A percentile compares a stretch with the other conserved stretches of the same genome.
phyloP scores from a whole-genome alignment of 2,329 filamentous ascomycete genomes.

The Colletotrichum sp. region DNA sequence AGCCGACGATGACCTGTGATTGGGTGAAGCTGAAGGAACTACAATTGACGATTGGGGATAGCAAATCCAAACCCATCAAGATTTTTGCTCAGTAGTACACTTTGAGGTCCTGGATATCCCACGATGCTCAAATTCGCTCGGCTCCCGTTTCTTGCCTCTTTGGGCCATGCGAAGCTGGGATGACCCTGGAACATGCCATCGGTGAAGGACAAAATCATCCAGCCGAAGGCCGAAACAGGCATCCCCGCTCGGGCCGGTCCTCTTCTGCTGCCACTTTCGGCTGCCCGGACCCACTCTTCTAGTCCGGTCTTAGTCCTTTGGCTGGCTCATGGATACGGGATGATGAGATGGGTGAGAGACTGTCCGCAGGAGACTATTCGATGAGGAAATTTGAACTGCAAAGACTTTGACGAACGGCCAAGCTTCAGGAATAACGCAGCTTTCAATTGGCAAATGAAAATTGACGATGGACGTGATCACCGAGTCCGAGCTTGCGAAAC shows the following conservation, averaged over 20 bases:
- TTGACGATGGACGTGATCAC: not conserved
- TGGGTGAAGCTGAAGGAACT: not conserved
- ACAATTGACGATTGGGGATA: not conserved
- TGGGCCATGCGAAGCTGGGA: not conserved
- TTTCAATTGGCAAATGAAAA: no score
- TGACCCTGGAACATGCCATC: not conserved
- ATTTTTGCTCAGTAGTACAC: no score
- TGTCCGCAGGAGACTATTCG: accelerated
- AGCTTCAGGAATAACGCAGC: no score
- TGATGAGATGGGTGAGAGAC: accelerated
- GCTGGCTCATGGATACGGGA: not conserved
- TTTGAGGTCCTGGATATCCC: not conserved
- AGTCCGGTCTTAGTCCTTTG: not conserved
- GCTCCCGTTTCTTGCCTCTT: not conserved
- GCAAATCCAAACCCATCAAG: accelerated
- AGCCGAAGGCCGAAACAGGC: not conserved
- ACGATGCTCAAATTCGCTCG: not conserved
- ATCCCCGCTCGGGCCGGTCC: not conserved
- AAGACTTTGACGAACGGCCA: no score
- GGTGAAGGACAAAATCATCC: not conserved
- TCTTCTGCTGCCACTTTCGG: not conserved
- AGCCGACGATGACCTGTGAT: accelerated
- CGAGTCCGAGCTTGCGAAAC: not conserved
- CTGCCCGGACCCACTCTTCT: not conserved
- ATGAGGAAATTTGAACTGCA: not conserved